Evolutionary conservation across 805 yeast genomes (phyloP), one percentile per base, ranked within the genome.

Genomic region (Zygotorulaspora sp.): DNA sequence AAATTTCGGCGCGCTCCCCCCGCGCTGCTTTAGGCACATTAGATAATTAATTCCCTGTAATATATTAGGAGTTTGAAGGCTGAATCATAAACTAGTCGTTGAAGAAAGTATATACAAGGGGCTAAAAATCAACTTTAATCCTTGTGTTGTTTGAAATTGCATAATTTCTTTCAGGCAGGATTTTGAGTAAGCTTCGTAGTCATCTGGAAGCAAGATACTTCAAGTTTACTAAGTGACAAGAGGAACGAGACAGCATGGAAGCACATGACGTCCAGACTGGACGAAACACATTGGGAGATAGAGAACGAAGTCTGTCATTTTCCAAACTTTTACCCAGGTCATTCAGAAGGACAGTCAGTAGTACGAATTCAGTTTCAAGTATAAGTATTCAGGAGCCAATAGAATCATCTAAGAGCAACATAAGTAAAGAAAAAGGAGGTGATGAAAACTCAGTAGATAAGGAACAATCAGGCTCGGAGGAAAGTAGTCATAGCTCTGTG

Each of bases 291-390:
- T 35, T 45, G n/a, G 37, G 40, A 18, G 57, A 50, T 9, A 48
- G 47, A 36, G 45, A 41, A 21, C 48, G 57, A 34, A 53, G 51
- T 15, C 44, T 50, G 10, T 56, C 61, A 1, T 52, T 56, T 18
- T 47, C 57, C 1, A 56, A 53, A 29, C 27, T 51, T 24, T 29
- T 53, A 11, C 41, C 42, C 5, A 38, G 40, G 6, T 39, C 51
- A 11, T 40, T 47, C 24, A 44, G 41, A 35, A 35, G 47, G 5
- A 34, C 33, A 21, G 27, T 22, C 11, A 35, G 33, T 11, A 30
- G 36, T 33, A 15, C 41, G 33, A 15, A 41, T 16, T 25, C 41
- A 35, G 15, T 37, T 20, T 40, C 47, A 5, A 43, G 41, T 16
- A 29, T 43, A 20, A 35, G 26, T 23, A 33, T 34, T 3, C 33